Base-by-base conservation (phyloP, 257 asterid species). In the Forsythia viridissima region DNA sequence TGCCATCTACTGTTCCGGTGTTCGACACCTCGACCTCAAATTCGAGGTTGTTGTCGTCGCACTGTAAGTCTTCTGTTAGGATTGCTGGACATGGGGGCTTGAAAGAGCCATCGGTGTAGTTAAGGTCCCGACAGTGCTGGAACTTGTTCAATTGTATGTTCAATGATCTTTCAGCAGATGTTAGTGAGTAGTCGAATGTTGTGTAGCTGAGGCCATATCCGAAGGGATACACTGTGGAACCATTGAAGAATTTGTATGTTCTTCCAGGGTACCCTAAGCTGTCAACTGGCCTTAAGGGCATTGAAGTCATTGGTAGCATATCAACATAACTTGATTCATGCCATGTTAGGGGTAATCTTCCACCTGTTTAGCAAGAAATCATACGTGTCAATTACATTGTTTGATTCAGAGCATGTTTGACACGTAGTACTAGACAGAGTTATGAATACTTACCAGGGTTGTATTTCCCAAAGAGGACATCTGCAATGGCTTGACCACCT, bases 171-270 rank as follows among this genome's bases (percentile, higher is more conserved):
- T 68, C 30, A 9, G 87, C 9, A 0, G 80, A 39, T 0, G 18
- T 16, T 3, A 82, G 39, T 1, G 18, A 39, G 84, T 84, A 80
- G 5, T 70, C 48, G 74, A 81, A 84, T 4, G 52, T 84, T 0
- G 92, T 84, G 80, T 89, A 89, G 76, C 90, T 86, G 4, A 89
- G 80, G 0, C 93, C 93, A 18, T 81, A 66, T 2, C 93, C 90
- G 8, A 89, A 89, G 2, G 84, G 85, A 41, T 81, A 89, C 0
- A 89, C 84, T 0, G 66, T 78, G 0, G 85, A 21, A 5, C 89
- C 90, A 1, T 84, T 84, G 85, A 43, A 89, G 82, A 89, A 89
- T 39, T 75, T 76, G 81, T 86, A 88, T 8, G 92, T 87, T 46
- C 93, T 48, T 0, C 93, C 93, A 0, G 93, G 93, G 79, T 84